Base-by-base conservation (phyloP, 1,284 basidiomycete genomes). In the Exobasidium cylindrosporum region DNA sequence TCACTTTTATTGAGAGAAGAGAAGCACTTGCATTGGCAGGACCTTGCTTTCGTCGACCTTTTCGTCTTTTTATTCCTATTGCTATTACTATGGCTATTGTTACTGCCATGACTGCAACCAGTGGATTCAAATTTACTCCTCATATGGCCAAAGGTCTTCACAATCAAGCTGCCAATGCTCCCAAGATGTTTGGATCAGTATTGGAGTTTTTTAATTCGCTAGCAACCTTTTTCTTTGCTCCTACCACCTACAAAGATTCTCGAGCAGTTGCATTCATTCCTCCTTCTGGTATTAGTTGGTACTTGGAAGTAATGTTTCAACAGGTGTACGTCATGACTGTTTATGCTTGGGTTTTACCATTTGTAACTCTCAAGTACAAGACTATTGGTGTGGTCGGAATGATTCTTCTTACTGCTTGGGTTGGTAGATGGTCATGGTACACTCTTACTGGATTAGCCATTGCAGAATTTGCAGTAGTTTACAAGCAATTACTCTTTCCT, bases 371-470 rank as follows among this genome's bases (percentile, higher is more conserved):
- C 14, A 58, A 66, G 29, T 69, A 69, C 57, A 75, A 73, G 61
- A 64, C 64, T 32, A 29, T 70, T 24, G 68, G 68, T 6, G 57
- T 72, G 52, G 46, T 62, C 10, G 26, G 64, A 43, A 57, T 75
- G 47, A 67, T 68, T 46, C 40, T 68, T 26, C 61, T 64, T 11
- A 68, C 73, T 23, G 70, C 64, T 13, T 75, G 71, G 73, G 64
- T 75, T 17, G 73, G 73, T 0, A 17, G 62, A 2, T 75, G 62
- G 55, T 67, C 65, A 11, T 75, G 71, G 69, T 73, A 72, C 62
- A 68, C 71, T 7, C 55, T 75, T 17, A 75, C 71, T 21, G 73
- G 71, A 2, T 53, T 75, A 7, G 26, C 64, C 23, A 13, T 75
- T 1, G 73, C 71, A 29, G 73, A 75, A 53, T 67, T 67, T 61